Base-by-base conservation (phyloP, 495 filamentous ascomycete species). In the Parachaetomium inaequale region DNA sequence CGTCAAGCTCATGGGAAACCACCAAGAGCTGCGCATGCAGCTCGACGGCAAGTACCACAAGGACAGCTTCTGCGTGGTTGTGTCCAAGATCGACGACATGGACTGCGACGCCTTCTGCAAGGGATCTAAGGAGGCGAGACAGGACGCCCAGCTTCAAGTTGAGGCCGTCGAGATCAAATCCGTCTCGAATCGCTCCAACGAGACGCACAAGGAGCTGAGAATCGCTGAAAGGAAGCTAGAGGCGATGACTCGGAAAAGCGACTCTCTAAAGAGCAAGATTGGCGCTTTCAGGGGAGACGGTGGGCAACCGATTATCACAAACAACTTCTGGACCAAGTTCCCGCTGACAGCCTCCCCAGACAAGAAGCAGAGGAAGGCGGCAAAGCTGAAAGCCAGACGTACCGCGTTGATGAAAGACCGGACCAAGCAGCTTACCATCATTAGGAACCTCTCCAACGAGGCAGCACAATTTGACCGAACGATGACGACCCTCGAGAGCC, bases 31-130 rank as follows among this genome's bases (percentile, higher is more conserved):
- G 5, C 53, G 57, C 4, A 64, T 70, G 67, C 55, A 59, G 46
- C 50, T 70, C 15, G 59, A 68, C 34, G 67, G 65, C 0, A 67
- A 52, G 34, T 66, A 59, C 17, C n/a, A 67, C 26, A 60, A 65
- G 26, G 12, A 64, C 19, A 52, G 54, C 4, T 69, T 63, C 46
- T 66, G 66, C 31, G 64, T 69, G 2, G 63, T 66, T 15, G 17
- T 67, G 6, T 66, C 69, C 25, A 58, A 71, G 38, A 69, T 67
- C 19, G 68, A 71, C 40, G 55, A 64, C 12, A 64, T 71, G 3
- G 66, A 71, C 38, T 49, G 54, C n/a, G 64, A 63, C 17, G 40
- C 15, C 12, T 60, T 56, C 17, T 25, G 23, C 55, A 59, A 52
- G 26, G 31, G 54, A 0, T 51, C 50, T 2, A 29, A 14, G 14